Evolutionary conservation across 2,329 filamentous ascomycete genomes (phyloP).

Genomic region (Botryosphaeria agaves): DNA sequence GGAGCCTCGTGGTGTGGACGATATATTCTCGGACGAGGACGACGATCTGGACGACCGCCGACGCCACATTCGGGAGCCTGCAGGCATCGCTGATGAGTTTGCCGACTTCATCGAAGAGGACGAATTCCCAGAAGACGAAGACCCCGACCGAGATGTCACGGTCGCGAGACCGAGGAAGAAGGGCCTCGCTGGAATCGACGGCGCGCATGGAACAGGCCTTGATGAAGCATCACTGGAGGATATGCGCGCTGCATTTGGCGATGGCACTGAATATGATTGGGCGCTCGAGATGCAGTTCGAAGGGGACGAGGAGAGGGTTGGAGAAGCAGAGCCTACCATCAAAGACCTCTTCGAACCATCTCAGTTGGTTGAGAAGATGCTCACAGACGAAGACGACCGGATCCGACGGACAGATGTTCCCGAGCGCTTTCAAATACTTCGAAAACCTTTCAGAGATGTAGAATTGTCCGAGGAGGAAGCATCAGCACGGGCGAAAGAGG

Average conservation of each 20-base stretch:
- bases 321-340: constrained; percentile 71
- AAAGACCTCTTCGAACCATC: constrained; percentile 98
- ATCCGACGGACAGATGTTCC: constrained; percentile 83
- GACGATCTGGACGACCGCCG: constrained; percentile 37
- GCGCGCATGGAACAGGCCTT: constrained; percentile 66
- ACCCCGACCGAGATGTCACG: constrained; percentile 63
- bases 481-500: constrained; percentile 47
- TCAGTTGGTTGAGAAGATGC: constrained; percentile 79
- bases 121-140: constrained; percentile 72
- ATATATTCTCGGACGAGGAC: constrained; percentile 93
- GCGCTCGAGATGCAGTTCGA: constrained; percentile 78
- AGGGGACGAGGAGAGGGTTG: constrained; percentile 57
- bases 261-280: constrained; percentile 92
- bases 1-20: constrained; percentile 58
- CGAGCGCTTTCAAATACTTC: constrained; percentile 83
- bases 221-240: constrained; percentile 90
- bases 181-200: constrained; percentile 46
- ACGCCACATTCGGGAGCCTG: not conserved
- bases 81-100: constrained; percentile 17
- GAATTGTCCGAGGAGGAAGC: constrained; percentile 66
- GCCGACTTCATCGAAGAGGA: constrained; percentile 92
- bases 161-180: constrained; percentile 65
- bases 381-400: constrained; percentile 87
- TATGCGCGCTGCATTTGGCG: constrained; percentile 90
- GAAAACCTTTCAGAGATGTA: constrained; percentile 72